A percentile compares a stretch with the other conserved stretches of the same genome.
Evolutionary conservation across 352 stramenopile species (phyloP).

Genomic region (Phytophthora constricta): DNA sequence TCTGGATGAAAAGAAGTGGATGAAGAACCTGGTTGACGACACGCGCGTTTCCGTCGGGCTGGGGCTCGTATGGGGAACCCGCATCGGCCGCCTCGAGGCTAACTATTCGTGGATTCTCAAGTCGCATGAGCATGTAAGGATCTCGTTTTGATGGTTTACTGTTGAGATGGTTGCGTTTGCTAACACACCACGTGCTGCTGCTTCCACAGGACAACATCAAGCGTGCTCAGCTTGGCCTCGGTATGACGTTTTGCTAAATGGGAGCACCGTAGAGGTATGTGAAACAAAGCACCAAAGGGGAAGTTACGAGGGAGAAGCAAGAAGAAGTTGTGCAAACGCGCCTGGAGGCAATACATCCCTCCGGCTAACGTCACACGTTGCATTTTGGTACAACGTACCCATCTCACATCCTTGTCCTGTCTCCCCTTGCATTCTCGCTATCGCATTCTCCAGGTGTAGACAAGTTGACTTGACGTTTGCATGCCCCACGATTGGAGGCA

Average conservation of each 20-base stretch:
- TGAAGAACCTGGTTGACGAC: conserved; percentile 89
- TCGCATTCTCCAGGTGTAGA: neutral
- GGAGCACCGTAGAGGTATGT: conserved; percentile 17
- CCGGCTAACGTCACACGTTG: conserved; percentile 16
- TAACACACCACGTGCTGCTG: no score
- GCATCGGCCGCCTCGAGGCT: conserved; percentile 88
- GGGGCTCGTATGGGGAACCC: conserved; percentile 88
- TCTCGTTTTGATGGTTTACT: no score
- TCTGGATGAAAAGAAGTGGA: conserved; percentile 90
- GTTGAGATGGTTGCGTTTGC: neutral
- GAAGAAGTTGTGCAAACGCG: conserved; percentile 2
- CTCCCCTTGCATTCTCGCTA: conserved; percentile 30
- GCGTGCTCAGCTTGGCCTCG: conserved; percentile 82
- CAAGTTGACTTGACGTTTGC: conserved; percentile 1
- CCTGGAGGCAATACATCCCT: conserved; percentile 15
- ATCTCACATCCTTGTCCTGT: conserved; percentile 16
- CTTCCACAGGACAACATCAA: conserved; percentile 90
- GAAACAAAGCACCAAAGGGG: neutral
- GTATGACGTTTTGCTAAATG: conserved; percentile 84
- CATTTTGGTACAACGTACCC: conserved; percentile 7
- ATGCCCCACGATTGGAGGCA: conserved; percentile 2
- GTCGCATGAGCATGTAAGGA: conserved; percentile 73
- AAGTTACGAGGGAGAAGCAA: conserved; percentile 2
- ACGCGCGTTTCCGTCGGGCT: conserved; percentile 87
- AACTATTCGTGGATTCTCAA: conserved; percentile 94